Base-by-base conservation (phyloP, 129 eudicot species). In the Chrysanthemum makinoi region DNA sequence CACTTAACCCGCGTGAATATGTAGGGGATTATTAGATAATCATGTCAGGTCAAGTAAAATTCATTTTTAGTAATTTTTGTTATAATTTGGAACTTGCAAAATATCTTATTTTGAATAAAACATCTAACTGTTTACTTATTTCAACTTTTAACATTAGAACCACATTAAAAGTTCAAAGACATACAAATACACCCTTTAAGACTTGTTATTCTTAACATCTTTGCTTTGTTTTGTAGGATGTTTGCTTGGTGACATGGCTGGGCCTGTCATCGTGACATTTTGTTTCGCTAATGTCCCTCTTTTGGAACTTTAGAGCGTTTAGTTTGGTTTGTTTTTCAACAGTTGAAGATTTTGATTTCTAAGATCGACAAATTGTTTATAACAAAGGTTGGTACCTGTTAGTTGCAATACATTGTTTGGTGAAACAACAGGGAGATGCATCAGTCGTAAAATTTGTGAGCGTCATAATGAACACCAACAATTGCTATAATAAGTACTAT, bases 241-340 rank as follows among this genome's bases (percentile, higher is more conserved):
- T 77, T 81, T 86, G 49, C 49, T 84, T 28, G 98, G 98, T 43
- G 98, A 94, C 80, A 56, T 94, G 81, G 82, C 87, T 0, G 98
- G 98, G 43, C 98, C 98, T 7, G 22, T 79, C 43, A 75, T 94
- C 10, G 85, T 87, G 59, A 69, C 95, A 15, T 67, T 78, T 69
- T 87, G 87, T 54, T 80, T 80, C 24, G 83, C 76, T 43, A 80
- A 68, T 70, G 65, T 74, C 68, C 66, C 68, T 9, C 70, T 26
- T 22, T 18, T 59, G 69, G 84, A 73, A 53, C 35, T 74, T 66
- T 75, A 80, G 87, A 72, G 68, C 6, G 19, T 6, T 60, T 14
- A 18, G 39, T 47, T 68, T 68, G 68, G 74, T 17, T 57, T 66
- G 19, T 74, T 46, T 50, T 68, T 51, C 8, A 69, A 59, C 62